Base-by-base conservation (phyloP, 768 basidiomycete species). In the Pulveroboletus ravenelii region DNA sequence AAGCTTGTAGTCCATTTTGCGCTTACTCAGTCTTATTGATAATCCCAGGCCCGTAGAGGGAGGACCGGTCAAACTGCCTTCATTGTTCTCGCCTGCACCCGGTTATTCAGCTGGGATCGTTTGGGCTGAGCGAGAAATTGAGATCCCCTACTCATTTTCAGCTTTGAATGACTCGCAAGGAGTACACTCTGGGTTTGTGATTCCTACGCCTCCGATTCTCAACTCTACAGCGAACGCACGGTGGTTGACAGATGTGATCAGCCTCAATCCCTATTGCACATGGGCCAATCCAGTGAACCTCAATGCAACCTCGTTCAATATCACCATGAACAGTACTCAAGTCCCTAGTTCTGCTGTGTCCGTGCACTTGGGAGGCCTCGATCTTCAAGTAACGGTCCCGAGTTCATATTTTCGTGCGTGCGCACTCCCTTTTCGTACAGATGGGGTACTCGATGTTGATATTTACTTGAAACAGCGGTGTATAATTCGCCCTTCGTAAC, bases 201-300 rank as follows among this genome's bases (percentile, higher is more conserved):
- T 54, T 20, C 57, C 57, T 13, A 54, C 47, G 0, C 56, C 57
- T 6, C 32, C 6, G 13, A 32, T 23, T 2, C 52, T 63, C 12
- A 54, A 46, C 39, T 51, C 56, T 31, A 54, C 54, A 6, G 34
- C 20, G 41, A 58, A 17, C 29, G 59, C 60, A 40, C 51, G 63
- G 30, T 63, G 60, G 57, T 45, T 63, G 43, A 59, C 62, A 8
- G 62, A 63, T 12, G 46, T 65, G 10, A 30, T 57, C n/a, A 52
- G 46, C n/a, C 31, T 65, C 20, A 52, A 56, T 41, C 61, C 62
- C 1, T 59, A 52, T 38, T 63, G 62, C 14, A 45, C 47, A 35
- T 63, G 59, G 60, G 51, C 54, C n/a, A 55, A 48, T 15, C 51
- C 63, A 17, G 27, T 36, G 17, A 62, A 64, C 34, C 50, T 53